These are phyloP conservation scores for Candida oleophila DNA, from an alignment of 805 yeast species.

Conservation along the genomic window DNA sequence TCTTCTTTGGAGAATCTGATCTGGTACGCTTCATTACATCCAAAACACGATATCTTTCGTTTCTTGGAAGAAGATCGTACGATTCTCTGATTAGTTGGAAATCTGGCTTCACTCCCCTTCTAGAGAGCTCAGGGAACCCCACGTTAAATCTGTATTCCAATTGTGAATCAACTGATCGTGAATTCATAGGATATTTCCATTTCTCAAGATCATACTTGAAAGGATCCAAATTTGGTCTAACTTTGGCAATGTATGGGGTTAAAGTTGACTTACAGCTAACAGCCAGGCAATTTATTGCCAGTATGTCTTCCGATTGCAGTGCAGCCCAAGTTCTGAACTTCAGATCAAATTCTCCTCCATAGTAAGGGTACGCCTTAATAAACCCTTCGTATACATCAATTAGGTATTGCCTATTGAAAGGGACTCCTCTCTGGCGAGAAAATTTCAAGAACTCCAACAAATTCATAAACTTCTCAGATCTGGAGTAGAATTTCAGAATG, in stretches of 20 bases:
- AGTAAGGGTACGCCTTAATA: conserved; percentile 32
- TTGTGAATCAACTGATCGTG: conserved; percentile 16
- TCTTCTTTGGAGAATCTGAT: conserved; percentile 2
- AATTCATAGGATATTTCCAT: conserved; percentile 17
- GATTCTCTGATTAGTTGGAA: conserved; percentile 29
- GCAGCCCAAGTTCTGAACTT: conserved; percentile 17
- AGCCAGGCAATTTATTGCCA: not conserved
- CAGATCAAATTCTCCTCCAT: conserved; percentile 21
- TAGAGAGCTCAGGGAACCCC: conserved; percentile 32
- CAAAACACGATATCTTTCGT: not conserved
- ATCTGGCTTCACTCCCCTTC: conserved; percentile 39
- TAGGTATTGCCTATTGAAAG: conserved; percentile 23
- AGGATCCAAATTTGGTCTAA: conserved; percentile 1
- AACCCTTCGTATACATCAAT: conserved; percentile 28
- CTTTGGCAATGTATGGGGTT: not conserved
- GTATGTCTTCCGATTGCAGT: not conserved
- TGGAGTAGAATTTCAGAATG: conserved; percentile 24
- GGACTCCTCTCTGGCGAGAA: conserved; percentile 11
- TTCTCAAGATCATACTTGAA: conserved; percentile 22
- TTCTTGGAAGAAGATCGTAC: conserved; percentile 18
- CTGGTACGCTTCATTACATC: not conserved
- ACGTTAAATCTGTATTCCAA: conserved; percentile 26
- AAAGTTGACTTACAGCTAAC: not conserved
- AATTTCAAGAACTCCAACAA: conserved; percentile 24
- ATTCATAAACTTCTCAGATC: conserved; percentile 26